Evolutionary conservation across 225 moss, liverwort and hornwort species (phyloP), one percentile per base, ranked within the genome.

Genomic region (Neckera pumila): DNA sequence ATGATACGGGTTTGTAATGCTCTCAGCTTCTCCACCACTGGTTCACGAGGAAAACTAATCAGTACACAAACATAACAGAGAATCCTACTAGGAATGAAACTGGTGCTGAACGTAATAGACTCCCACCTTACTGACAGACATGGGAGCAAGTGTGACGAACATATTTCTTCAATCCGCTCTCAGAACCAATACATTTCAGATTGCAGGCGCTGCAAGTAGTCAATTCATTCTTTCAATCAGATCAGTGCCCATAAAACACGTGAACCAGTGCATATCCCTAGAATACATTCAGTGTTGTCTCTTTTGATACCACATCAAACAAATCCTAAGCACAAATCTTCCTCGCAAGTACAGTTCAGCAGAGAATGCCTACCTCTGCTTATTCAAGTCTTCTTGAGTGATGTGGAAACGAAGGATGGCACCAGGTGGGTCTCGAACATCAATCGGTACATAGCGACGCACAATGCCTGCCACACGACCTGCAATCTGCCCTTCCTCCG

Each of bases 341-440:
- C 66, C 85, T 81, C 67, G 42, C 30, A 67, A 78, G 67, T 86
- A 34, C 72, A 86, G 51, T 64, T 69, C 80, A 51, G 77, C 26
- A 85, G 43, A 72, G 79, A 89, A 80, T 61, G 87, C 87, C n/a
- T 86, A 99, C 99, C 97, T 96, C 85, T 82, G 87, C 77, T 90
- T 92, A 63, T 92, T 93, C 40, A 87, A 53, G 56, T 95, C 96
- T 61, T 96, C 96, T 89, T 90, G 94, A 79, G 95, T 89, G 57
- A 96, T 89, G 87, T 97, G 96, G 86, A 99, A 97, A 84, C 96
- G 97, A 83, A 99, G 90, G 58, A 93, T 93, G 76, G 99, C 99
- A 85, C 99, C 99, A 83, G 90, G 93, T 89, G 96, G 97, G 64
- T 99, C 99, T 83, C 99, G 96, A n/a, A 95, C 91, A 92, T 99